Percentiles rank a stretch among this genome's conserved stretches.
phyloP scores from a whole-genome alignment of 2,329 filamentous ascomycete genomes.

The Trichoderma sp. region DNA sequence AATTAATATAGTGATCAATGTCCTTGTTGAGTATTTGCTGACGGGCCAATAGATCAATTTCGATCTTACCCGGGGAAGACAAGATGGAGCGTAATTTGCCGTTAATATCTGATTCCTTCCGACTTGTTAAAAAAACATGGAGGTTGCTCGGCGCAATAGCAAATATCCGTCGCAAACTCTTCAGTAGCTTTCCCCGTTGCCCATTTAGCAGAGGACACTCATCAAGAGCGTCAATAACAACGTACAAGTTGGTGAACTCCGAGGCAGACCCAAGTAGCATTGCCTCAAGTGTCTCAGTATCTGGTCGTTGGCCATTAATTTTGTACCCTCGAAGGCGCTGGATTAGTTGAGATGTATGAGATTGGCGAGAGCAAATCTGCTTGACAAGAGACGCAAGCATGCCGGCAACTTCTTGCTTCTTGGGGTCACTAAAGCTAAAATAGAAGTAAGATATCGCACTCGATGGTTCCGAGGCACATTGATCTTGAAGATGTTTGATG shows the following conservation, averaged over 20 bases:
- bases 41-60: neutral
- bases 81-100: neutral
- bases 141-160: neutral
- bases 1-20: neutral
- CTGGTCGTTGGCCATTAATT: neutral
- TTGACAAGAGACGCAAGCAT: neutral
- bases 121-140: neutral
- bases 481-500: neutral
- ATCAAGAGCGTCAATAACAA: neutral
- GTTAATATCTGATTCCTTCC: neutral
- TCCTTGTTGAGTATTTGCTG: neutral
- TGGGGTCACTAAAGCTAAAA: neutral
- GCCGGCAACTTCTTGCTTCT: neutral
- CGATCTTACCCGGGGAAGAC: neutral
- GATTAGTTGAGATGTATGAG: neutral
- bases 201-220: neutral
- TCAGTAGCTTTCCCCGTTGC: neutral
- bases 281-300: neutral
- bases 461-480: neutral
- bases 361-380: neutral
- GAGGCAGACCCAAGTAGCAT: neutral
- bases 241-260: rapidly evolving
- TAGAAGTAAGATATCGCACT: neutral
- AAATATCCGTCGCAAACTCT: neutral
- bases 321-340: neutral